Base-by-base conservation (phyloP, 164 flowering plant species). In the Macadamia tetraphylla region DNA sequence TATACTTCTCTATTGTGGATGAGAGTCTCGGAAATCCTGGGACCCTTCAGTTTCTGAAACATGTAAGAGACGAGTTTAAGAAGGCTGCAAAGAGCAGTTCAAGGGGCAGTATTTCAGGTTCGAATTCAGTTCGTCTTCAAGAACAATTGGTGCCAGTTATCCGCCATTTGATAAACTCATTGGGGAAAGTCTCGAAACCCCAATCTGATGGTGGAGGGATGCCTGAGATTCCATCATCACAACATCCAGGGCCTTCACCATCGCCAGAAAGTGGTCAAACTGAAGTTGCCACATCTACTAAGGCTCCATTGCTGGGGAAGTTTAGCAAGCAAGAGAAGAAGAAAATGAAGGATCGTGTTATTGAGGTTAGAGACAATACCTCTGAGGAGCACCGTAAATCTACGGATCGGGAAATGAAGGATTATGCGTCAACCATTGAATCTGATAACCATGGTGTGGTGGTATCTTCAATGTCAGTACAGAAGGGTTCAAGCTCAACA, bases 301-400 rank as follows among this genome's bases (percentile, higher is more conserved):
- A 80, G 70, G 89, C 87, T 29, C 97, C 92, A 12, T 74, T 91
- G 52, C 62, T 91, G 57, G 90, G 90, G 8, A 87, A 82, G 65
- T 55, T 78, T 51, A 72, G 60, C 75, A 85, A 78, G 80, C 86
- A 72, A 65, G 91, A 85, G 56, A 88, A 81, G 78, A 89, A 80
- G 80, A 85, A 79, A 69, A 75, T 66, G 72, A 90, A 83, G 71
- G 91, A 86, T 66, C 85, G 83, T 68, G 73, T 73, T 32, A 70
- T 80, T 64, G 68, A 75, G 18, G 59, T 80, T 71, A 81, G 86
- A 75, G 88, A 80, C 32, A 62, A 72, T 68, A 81, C 79, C 68
- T n/a, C 77, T 46, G 87, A 84, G 66, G 90, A 85, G 73, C 85
- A 83, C 11, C 68, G 88, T 23, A 84, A 73, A 51, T 83, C 90